Evolutionary conservation across 2,329 filamentous ascomycete species (phyloP).

Genomic region (Dendryphion nanum): DNA sequence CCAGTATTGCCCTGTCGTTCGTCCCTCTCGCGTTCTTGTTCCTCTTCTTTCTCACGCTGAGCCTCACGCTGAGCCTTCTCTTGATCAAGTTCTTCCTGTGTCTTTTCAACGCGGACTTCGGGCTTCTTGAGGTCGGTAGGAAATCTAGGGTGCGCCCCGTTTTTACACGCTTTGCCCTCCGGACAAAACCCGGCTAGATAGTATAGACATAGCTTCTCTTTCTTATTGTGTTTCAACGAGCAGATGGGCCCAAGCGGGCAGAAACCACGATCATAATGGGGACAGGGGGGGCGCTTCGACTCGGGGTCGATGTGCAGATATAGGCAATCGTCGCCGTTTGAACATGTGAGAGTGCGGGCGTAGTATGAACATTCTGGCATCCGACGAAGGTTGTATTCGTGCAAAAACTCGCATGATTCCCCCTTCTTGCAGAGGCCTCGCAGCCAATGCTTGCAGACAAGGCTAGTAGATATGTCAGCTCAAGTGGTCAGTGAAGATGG

Average conservation of each 20-base stretch:
- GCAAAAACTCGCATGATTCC: slow-evolving; percentile 92
- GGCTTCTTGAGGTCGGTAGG: slow-evolving; percentile 64
- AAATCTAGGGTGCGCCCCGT: slow-evolving; percentile 82
- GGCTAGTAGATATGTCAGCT: slow-evolving; percentile 42
- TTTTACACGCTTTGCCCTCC: slow-evolving; percentile 72
- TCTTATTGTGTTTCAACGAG: slow-evolving; percentile 83
- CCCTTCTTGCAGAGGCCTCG: slow-evolving; percentile 97
- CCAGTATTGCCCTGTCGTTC: slow-evolving; percentile 30
- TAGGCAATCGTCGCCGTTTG: slow-evolving; percentile 93
- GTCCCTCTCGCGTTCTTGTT: slow-evolving; percentile 40
- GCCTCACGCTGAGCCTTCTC: slow-evolving; percentile 53
- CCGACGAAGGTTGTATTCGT: slow-evolving; percentile 96
- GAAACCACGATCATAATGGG: slow-evolving; percentile 94
- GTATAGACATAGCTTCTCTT: slow-evolving; percentile 70
- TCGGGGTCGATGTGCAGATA: slow-evolving; percentile 88
- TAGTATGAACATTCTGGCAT: slow-evolving; percentile 99
- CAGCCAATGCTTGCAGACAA: slow-evolving; percentile 99
- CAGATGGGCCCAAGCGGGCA: slow-evolving; percentile 87
- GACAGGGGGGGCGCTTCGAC: slow-evolving; percentile 58
- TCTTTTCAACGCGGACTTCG: slow-evolving; percentile 65
- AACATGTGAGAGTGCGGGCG: slow-evolving; percentile 88
- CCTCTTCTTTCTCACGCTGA: slow-evolving; percentile 43
- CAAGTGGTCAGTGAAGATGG: background rate
- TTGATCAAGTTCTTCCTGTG: slow-evolving; percentile 65
- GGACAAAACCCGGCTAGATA: slow-evolving; percentile 96